A percentile compares a stretch with the other conserved stretches of the same genome.
phyloP scores from a whole-genome alignment of 2,329 filamentous ascomycete genomes.

The Hypoxylon sp. region DNA sequence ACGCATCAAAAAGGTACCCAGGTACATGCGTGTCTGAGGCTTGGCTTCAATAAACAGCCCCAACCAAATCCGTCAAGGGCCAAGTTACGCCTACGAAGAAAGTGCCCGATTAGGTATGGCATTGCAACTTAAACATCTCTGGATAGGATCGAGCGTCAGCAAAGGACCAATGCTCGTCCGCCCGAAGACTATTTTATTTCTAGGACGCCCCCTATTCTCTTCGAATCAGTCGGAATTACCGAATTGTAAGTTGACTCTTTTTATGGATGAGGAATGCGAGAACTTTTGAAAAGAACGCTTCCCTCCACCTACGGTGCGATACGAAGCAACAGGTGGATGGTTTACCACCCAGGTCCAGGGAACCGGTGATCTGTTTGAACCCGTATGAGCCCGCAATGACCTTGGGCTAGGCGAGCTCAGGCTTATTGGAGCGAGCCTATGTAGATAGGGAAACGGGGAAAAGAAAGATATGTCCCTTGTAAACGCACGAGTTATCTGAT shows the following conservation, averaged over 20 bases:
- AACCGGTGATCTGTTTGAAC: constrained; percentile 29
- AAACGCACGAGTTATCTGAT: constrained; percentile 27
- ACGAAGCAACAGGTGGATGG: background rate
- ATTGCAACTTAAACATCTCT: constrained; percentile 15
- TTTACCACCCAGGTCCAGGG: constrained; percentile 31
- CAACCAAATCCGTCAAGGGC: background rate
- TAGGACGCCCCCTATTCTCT: constrained; percentile 14
- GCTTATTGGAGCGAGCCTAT: constrained; percentile 24
- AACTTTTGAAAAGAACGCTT: constrained; percentile 1
- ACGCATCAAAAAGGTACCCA: constrained; percentile 16
- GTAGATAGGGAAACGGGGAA: constrained; percentile 4
- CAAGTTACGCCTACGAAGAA: constrained; percentile 4
- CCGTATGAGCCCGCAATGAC: constrained; percentile 3
- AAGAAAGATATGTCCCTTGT: constrained; percentile 27
- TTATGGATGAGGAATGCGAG: constrained; percentile 17
- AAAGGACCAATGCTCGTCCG: constrained; percentile 27
- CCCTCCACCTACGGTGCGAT: constrained; percentile 7
- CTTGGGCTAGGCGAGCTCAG: constrained; percentile 15
- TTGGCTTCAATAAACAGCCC: constrained; percentile 6
- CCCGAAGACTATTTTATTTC: constrained; percentile 8
- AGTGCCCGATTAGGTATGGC: constrained; percentile 20
- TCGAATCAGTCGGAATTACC: constrained; percentile 25
- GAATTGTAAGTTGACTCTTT: constrained; percentile 7
- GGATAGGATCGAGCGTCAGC: constrained; percentile 35
- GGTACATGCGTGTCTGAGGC: constrained; percentile 27